Percentiles rank a stretch among this genome's conserved stretches.
These are phyloP conservation scores for Diaporthe sp. DNA, from an alignment of 2,329 filamentous ascomycete species.

Conservation along the genomic window DNA sequence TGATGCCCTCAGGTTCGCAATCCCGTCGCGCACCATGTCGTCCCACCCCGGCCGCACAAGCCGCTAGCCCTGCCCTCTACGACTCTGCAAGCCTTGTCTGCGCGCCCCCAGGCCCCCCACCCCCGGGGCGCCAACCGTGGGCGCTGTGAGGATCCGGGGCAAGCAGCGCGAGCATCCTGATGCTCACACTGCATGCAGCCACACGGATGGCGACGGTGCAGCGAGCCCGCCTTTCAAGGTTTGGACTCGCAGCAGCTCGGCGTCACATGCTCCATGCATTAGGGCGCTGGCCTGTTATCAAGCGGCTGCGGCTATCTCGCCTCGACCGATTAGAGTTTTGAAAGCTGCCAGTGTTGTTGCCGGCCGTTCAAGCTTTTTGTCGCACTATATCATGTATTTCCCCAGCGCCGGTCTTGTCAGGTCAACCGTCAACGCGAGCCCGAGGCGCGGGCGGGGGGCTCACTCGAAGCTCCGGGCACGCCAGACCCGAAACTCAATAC, in stretches of 20 bases:
- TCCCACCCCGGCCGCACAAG: neutral
- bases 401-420: neutral
- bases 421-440: conserved; percentile 1
- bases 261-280: conserved; percentile 21
- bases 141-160: neutral
- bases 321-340: conserved; percentile 11
- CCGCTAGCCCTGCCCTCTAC: neutral
- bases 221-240: conserved; percentile 15
- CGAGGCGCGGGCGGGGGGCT: neutral
- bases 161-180: neutral
- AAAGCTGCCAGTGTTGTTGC: neutral
- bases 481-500: conserved; percentile 12
- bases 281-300: neutral
- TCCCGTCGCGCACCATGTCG: neutral
- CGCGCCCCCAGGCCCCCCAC: too few species aligned
- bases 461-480: neutral
- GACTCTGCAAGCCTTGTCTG: neutral
- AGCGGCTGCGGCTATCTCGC: conserved; percentile 23
- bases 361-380: conserved; percentile 11
- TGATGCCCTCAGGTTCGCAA: neutral
- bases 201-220: conserved; percentile 16
- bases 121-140: neutral
- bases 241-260: conserved; percentile 19
- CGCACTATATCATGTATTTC: conserved; percentile 15
- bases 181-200: neutral